These are phyloP conservation scores for Tulasnella sp. DNA, from an alignment of 768 basidiomycete genomes.

Conservation along the genomic window DNA sequence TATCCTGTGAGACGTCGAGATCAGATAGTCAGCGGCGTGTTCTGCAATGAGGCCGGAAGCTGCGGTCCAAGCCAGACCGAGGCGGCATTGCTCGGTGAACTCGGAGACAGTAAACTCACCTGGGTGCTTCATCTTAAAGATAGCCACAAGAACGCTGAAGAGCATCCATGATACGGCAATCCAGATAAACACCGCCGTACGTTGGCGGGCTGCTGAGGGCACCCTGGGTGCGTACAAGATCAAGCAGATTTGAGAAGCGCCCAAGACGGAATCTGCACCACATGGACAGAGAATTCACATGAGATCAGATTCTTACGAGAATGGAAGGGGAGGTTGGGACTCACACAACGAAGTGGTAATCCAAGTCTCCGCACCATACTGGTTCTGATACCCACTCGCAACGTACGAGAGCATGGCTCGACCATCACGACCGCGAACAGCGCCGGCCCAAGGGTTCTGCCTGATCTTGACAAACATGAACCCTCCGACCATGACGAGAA, in stretches of 20 bases:
- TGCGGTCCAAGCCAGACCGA: not conserved
- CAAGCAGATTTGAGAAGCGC: constrained; percentile 68
- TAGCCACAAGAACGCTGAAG: constrained; percentile 75
- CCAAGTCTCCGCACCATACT: constrained; percentile 88
- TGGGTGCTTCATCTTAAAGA: constrained; percentile 88
- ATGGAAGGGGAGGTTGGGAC: constrained; percentile 30
- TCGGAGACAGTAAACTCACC: constrained; percentile 37
- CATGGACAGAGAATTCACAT: not conserved
- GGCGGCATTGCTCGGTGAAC: not conserved
- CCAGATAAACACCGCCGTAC: constrained; percentile 86
- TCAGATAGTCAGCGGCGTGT: not conserved
- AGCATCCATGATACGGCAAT: constrained; percentile 68
- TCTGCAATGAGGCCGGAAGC: not conserved
- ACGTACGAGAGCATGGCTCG: constrained; percentile 44
- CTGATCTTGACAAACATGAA: constrained; percentile 97
- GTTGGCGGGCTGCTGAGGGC: constrained; percentile 62
- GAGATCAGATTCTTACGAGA: not conserved
- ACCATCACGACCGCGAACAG: constrained; percentile 39
- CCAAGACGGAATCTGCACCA: constrained; percentile 68
- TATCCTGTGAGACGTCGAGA: not conserved
- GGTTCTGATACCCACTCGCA: constrained; percentile 79
- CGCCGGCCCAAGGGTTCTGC: constrained; percentile 53
- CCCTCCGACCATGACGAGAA: constrained; percentile 54
- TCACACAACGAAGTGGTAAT: constrained; percentile 78
- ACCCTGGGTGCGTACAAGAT: constrained; percentile 64